These are phyloP conservation scores for Stereocaulon alpinum DNA, from an alignment of 495 filamentous ascomycete genomes.

Conservation along the genomic window DNA sequence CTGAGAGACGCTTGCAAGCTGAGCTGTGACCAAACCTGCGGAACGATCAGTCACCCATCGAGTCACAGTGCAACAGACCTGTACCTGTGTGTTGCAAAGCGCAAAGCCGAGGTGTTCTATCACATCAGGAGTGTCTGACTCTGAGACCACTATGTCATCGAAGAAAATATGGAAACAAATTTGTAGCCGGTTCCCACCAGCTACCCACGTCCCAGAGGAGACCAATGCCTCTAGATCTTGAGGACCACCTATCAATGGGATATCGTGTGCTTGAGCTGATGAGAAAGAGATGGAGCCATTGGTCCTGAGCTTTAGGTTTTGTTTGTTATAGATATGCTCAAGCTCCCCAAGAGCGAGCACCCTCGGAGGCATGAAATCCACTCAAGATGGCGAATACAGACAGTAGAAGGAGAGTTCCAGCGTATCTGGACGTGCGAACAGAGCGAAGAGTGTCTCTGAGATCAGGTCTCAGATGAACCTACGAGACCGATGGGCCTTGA, in stretches of 20 bases:
- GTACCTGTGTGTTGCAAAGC: slow-evolving; percentile 12
- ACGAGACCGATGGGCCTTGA: background rate
- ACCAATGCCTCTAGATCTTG: slow-evolving; percentile 7
- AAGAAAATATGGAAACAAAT: slow-evolving; percentile 8
- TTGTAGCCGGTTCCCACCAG: slow-evolving; percentile 4
- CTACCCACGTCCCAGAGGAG: slow-evolving; percentile 8
- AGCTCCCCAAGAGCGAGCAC: slow-evolving; percentile 8
- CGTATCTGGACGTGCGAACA: background rate
- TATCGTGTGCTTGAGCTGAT: background rate
- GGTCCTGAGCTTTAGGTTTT: slow-evolving; percentile 12
- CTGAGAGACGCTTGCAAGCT: slow-evolving; percentile 10
- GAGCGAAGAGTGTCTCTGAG: background rate
- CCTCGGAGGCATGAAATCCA: slow-evolving; percentile 3
- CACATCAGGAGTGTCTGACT: background rate
- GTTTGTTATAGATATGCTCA: slow-evolving; percentile 8
- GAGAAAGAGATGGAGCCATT: background rate
- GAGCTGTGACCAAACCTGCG: slow-evolving; percentile 15
- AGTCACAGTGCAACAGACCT: background rate
- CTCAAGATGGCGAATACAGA: background rate
- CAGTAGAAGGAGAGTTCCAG: background rate
- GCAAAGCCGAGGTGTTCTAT: slow-evolving; percentile 8
- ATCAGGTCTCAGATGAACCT: background rate
- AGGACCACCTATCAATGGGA: background rate
- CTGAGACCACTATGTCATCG: background rate
- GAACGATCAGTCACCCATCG: slow-evolving; percentile 1